Evolutionary conservation across 225 moss, liverwort and hornwort genomes (phyloP), one percentile per base, ranked within the genome.

Genomic region (Polytrichum commune): DNA sequence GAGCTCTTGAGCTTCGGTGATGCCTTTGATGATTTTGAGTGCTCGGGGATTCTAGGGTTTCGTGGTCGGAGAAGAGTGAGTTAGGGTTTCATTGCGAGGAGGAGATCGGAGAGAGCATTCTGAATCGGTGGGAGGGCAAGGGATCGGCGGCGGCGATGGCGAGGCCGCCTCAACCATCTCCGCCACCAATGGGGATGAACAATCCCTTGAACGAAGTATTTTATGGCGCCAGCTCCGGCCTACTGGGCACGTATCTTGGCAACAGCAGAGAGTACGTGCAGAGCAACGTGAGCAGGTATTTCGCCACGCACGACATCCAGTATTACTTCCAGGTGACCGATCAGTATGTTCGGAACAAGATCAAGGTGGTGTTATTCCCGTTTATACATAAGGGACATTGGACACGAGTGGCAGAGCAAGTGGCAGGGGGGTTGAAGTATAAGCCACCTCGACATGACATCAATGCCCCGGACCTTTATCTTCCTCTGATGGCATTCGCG

Each of bases 311-410:
- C 70, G 88, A 98, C 69, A 79, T 98, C 72, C 91, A 95, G 78
- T 98, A 95, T 55, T 95, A 98, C 68, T 98, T 98, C 72, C 95
- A 94, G 83, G 95, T 98, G 69, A 98, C 95, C 61, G 95, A 98
- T 75, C 93, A 91, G 18, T 98, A 98, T 58, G 98, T 93, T 18
- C 95, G 90, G 78, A 98, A 98, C 82, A 98, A 95, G 86, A 86
- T 95, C 63, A 95, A 93, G 91, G 93, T 95, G 79, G 91, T 93
- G 10, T 91, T 98, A 35, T 93, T 95, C 75, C 95, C 98, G 19
- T 94, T 91, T 68, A 72, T 92, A 66, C 92, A 92, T 60, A 95
- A 92, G 95, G 95, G 95, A 29, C 93, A 95, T 85, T 95, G 95
- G 95, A 93, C 98, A 54, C 88, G 95, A 78, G 95, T 98, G 77